Percentiles rank a stretch among this genome's conserved stretches.
phyloP scores from a whole-genome alignment of 2,329 filamentous ascomycete genomes.

The Penicillium sp. region DNA sequence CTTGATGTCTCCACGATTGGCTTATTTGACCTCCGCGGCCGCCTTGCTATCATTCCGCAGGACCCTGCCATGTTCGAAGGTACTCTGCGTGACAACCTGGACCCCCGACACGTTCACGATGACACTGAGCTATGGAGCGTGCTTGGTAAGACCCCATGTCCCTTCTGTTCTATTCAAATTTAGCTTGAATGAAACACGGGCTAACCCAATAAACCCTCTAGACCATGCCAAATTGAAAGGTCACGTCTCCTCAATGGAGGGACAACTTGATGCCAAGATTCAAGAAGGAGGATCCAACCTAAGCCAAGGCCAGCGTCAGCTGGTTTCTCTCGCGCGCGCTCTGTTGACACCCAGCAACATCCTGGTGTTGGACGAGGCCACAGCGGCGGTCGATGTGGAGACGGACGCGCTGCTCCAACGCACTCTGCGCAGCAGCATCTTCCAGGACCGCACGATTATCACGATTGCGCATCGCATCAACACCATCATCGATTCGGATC shows the following conservation, averaged over 20 bases:
- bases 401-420: constrained; percentile 64
- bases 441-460: constrained; percentile 91
- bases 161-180: constrained; percentile 44
- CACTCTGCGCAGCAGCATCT: constrained; percentile 63
- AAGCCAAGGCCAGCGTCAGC: constrained; percentile 89
- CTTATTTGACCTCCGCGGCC: constrained; percentile 78
- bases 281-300: constrained; percentile 96
- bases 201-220: constrained; percentile 34
- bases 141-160: constrained; percentile 63
- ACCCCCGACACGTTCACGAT: constrained; percentile 90
- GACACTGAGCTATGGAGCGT: constrained; percentile 98
- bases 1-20: constrained; percentile 89
- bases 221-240: constrained; percentile 94
- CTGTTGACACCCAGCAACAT: constrained; percentile 96
- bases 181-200: too few relatives aligned
- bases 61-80: constrained; percentile 95
- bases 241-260: constrained; percentile 80
- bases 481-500: constrained; percentile 84
- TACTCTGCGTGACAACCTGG: constrained; percentile 88
- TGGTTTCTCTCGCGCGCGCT: constrained; percentile 88
- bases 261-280: constrained; percentile 83
- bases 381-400: constrained; percentile 70
- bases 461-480: constrained; percentile 98
- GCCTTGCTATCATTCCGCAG: constrained; percentile 94
- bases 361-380: constrained; percentile 93